Evolutionary conservation across 352 stramenopile genomes (phyloP).

Genomic region (Globisporangium perplexum): DNA sequence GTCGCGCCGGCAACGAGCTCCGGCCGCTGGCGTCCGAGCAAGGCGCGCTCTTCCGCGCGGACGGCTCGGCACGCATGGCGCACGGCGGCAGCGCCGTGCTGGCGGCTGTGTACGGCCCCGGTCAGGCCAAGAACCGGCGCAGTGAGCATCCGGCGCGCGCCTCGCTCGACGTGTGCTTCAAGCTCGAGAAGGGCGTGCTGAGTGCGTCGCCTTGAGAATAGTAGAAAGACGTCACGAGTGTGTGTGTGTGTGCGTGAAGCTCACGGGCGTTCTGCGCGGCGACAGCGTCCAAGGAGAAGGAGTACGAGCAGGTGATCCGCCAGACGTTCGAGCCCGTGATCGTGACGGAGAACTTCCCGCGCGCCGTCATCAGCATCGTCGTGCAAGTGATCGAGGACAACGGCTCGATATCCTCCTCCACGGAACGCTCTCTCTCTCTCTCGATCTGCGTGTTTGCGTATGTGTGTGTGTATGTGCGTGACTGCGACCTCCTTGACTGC

Average conservation of each 20-base stretch:
- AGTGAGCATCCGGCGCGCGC: slow-evolving; percentile 58
- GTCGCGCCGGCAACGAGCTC: slow-evolving; percentile 69
- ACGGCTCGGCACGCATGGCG: slow-evolving; percentile 74
- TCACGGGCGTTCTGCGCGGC: too few relatives aligned
- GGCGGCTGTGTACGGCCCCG: slow-evolving; percentile 68
- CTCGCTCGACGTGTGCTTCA: slow-evolving; percentile 73
- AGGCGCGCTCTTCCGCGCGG: slow-evolving; percentile 68
- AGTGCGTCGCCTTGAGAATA: slow-evolving; percentile 25
- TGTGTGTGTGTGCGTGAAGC: background rate
- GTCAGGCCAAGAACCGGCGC: slow-evolving; percentile 66
- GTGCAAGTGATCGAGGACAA: slow-evolving; percentile 84
- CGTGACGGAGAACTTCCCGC: slow-evolving; percentile 62
- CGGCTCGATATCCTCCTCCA: slow-evolving; percentile 52
- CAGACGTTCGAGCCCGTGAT: slow-evolving; percentile 71
- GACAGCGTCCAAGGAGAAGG: slow-evolving; percentile 74
- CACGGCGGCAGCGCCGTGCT: slow-evolving; percentile 72
- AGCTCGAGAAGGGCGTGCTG: slow-evolving; percentile 68
- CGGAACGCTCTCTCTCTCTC: slow-evolving; percentile 13
- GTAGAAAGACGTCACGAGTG: background rate
- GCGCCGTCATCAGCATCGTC: slow-evolving; percentile 82
- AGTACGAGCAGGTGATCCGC: slow-evolving; percentile 79
- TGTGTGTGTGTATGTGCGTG: background rate
- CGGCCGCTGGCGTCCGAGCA: slow-evolving; percentile 70
- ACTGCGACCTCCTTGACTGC: slow-evolving; percentile 34
- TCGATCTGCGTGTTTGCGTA: slow-evolving; percentile 14